Base-by-base conservation (phyloP, 108 stramenopile genomes). In the Discostella pseudostelligera region DNA sequence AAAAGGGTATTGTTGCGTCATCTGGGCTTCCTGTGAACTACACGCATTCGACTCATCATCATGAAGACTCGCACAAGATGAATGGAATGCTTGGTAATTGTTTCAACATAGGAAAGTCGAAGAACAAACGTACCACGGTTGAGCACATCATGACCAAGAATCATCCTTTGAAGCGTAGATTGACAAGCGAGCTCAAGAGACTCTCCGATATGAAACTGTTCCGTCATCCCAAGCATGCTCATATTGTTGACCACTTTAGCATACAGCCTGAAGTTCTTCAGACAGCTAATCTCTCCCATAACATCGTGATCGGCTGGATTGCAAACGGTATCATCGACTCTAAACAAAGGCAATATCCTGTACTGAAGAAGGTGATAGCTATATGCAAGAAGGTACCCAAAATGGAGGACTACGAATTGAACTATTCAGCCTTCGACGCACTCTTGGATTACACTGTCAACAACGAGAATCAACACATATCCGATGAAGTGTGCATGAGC, bases 41-140 rank as follows among this genome's bases (percentile, higher is more conserved):
- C 20, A 43, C 45, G 42, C 45, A 10, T 20, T 61, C 25, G 22
- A 45, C 25, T 13, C 44, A 45, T 61, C 60, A 32, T 45, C n/a
- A 61, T 29, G 39, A 24, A 11, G 42, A 32, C 17, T 39, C 14
- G 4, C 29, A 61, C 7, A 45, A 40, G 3, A 47, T 47, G 46
- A 47, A 47, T 17, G 46, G 46, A 14, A 47, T 47, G 46, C 46
- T 20, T 3, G 46, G 21, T 14, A 20, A 47, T 47, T 17, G 21
- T 17, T 47, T 47, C 46, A 47, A 8, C 16, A 14, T 47, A 0
- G 46, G 46, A 6, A 47, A 47, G 16, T 47, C 2, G 16, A 47
- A 47, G 47, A 48, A 19, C 17, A 48, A 48, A 16, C 8, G 21
- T 8, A 48, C 47, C 14, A 48, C 47, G 8, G 47, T 48, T 22